Base-by-base conservation (phyloP, 257 asterid species). In the Solanum appendiculatum region DNA sequence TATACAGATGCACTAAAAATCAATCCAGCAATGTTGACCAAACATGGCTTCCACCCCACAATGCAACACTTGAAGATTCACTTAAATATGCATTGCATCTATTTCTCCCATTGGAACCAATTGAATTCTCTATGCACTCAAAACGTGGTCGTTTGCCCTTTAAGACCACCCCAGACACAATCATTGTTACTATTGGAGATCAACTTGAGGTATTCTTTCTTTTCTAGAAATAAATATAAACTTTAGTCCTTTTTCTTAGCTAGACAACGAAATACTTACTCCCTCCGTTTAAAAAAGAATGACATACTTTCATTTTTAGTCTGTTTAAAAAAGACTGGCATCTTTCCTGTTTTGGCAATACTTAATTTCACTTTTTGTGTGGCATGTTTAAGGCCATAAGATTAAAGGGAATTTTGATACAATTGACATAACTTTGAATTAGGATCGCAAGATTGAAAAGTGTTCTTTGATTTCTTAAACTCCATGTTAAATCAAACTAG, bases 171-270 rank as follows among this genome's bases (percentile, higher is more conserved):
- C 86, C 42, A 10, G 86, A 87, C 23, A 87, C 93, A 83, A 88
- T 92, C 46, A 85, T 90, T 60, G 90, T 93, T 66, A 87, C 92
- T 1, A 54, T 88, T 0, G 96, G 94, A 23, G 88, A 92, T 31
- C 90, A 93, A 81, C 74, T 92, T 42, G 86, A 92, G 96, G 96
- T 93, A 90, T 6, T 23, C 12, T n/a, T 39, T n/a, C n/a, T n/a
- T 70, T 70, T 31, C 44, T 70, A 34, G 7, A 5, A 70, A 14
- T 23, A 16, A 20, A 70, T 7, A 31, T 68, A 14, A 68, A 68
- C 5, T 2, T 29, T 68, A 15, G 23, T 29, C 12, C 1, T 33
- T 1, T 18, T 70, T 69, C 40, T 69, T 74, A 74, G 48, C 48
- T 75, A 75, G 21, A 75, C 33, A 75, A n/a, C n/a, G n/a, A n/a